A percentile compares a stretch with the other conserved stretches of the same genome.
Evolutionary conservation across 2,329 filamentous ascomycete species (phyloP).

Genomic region (Claviceps africana): DNA sequence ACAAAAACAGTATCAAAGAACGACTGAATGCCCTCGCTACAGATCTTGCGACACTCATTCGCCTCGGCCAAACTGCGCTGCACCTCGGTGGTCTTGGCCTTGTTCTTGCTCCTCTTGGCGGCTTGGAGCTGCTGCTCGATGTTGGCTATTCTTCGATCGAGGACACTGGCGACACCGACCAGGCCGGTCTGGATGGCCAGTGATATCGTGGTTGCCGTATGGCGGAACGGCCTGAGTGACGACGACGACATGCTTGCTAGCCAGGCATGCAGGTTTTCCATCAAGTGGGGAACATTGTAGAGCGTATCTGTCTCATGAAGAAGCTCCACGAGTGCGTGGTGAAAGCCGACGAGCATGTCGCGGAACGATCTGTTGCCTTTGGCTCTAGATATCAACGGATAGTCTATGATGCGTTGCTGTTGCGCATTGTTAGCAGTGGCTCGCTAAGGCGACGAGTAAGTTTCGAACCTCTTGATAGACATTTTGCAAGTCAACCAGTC

Average conservation of each 20-base stretch:
- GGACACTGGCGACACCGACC: conserved; percentile 55
- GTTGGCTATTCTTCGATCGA: conserved; percentile 60
- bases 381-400: conserved; percentile 74
- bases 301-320: conserved; percentile 72
- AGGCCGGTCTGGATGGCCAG: conserved; percentile 67
- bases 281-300: conserved; percentile 61
- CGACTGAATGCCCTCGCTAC: conserved; percentile 62
- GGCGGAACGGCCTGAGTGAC: conserved; percentile 74
- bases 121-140: conserved; percentile 65
- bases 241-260: conserved; percentile 83
- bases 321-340: conserved; percentile 59
- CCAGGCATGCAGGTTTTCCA: conserved; percentile 86
- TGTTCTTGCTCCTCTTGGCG: conserved; percentile 62
- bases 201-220: conserved; percentile 79
- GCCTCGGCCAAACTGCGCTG: conserved; percentile 59
- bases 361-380: conserved; percentile 69
- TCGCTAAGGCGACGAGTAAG: conserved; percentile 1
- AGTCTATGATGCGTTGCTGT: conserved; percentile 68
- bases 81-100: conserved; percentile 59
- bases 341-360: conserved; percentile 63
- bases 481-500: conserved; percentile 72
- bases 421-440: conserved; percentile 14
- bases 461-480: conserved; percentile 61
- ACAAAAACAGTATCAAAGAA: conserved; percentile 90
- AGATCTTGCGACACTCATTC: conserved; percentile 52